Base-by-base conservation (phyloP, 1,139 yeast genomes). In the Zygosaccharomyces pseudobailii region DNA sequence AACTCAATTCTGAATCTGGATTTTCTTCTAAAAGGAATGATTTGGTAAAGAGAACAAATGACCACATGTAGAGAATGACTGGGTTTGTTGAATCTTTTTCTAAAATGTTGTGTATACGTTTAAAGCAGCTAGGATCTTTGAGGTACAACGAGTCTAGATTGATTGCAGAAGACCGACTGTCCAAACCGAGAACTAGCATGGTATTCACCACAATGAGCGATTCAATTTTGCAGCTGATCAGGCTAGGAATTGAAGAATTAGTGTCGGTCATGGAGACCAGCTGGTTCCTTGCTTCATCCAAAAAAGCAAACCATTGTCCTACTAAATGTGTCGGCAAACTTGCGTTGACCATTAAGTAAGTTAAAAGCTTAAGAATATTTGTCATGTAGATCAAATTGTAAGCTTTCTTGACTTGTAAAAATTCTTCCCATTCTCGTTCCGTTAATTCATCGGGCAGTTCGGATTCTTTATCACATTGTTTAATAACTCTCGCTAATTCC, bases 61-160 rank as follows among this genome's bases (percentile, higher is more conserved):
- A 78, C 95, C 96, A 88, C 28, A 82, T 76, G 56, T 85, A 84
- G 42, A 78, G 64, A 1, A 82, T 68, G 4, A 84, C 69, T 0
- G 87, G 67, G 50, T 79, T 78, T 2, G 67, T 54, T 8, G 69
- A 63, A 0, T 67, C 58, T 13, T 72, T 64, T 3, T 72, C 55
- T 19, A 74, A 54, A 2, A 56, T 50, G 4, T 58, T 60, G 56
- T 75, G 78, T 22, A 79, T 70, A 43, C 59, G 55, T 42, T 63
- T 60, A 50, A 86, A 71, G 1, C 71, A 61, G 0, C 61, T 57
- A 0, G 76, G 66, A 52, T 79, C 76, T 36, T 70, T 66, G 55
- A 79, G 66, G 52, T 71, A 81, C 1, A 77, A 67, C 3, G 69
- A 51, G 0, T 63, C 61, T 22, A 67, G 61, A 20, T 68, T 69